Base-by-base conservation (phyloP, 192 early-diverging fungal genomes). In the Pecoramyces ruminantium region DNA sequence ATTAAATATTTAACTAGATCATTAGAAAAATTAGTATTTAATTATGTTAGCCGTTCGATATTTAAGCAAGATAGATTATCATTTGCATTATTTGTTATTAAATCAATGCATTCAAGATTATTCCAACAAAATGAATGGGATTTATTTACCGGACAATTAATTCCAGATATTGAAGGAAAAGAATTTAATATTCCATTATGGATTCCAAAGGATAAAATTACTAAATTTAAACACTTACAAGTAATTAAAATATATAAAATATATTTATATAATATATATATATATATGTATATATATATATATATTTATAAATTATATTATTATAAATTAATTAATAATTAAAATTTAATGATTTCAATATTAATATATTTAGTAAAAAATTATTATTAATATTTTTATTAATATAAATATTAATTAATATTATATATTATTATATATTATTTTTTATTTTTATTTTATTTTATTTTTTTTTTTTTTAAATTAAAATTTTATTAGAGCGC, bases 51-150 rank as follows among this genome's bases (percentile, higher is more conserved):
- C 81, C 29, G 21, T 90, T 86, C 89, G 18, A 78, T 90, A 4
- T 86, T 91, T 82, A 90, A 90, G 78, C 82, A 77, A 18, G 89
- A 91, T 82, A 83, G 87, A 38, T 87, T 86, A 77, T 87, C 86
- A 83, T 87, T 90, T 84, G 88, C 90, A 4, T 80, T 91, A 13
- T 80, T 88, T 79, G 17, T 88, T 29, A 82, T 87, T 27, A 85
- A 85, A 38, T 79, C 81, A 29, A 85, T 87, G 13, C 83, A 88
- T 77, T 78, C 78, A 8, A 51, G 78, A 28, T 51, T 91, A 42
- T 88, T 88, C 81, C 86, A 89, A 17, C 29, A 51, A 21, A 86
- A 85, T 39, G 89, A 90, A 78, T 90, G 87, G 88, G 83, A 84
- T 18, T 77, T 85, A 5, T 90, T 90, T 80, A 82, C 80, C 0